Conservation (phyloP, 495 filamentous ascomycete genomes). For the Staphylotrichum tortipilum region DNA sequence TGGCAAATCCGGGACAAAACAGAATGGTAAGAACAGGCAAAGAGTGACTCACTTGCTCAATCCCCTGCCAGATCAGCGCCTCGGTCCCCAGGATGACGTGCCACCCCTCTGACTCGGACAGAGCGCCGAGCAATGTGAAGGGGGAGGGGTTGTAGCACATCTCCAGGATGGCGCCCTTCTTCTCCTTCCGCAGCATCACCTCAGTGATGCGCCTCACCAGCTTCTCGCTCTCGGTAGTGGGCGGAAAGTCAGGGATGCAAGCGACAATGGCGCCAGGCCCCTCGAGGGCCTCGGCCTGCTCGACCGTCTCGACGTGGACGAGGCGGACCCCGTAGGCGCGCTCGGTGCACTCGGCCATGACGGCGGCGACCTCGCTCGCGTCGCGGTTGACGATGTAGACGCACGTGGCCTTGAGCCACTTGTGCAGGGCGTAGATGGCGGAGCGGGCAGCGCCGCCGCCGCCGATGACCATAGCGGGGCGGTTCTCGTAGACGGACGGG, state of each 20-base stretch:
- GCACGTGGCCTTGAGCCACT: slow-evolving; percentile 52
- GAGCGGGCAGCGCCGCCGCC: slow-evolving; percentile 63
- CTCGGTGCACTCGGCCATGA: slow-evolving; percentile 47
- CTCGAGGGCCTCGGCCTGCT: slow-evolving; percentile 48
- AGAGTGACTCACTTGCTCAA: slow-evolving; percentile 48
- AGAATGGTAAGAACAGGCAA: neutral
- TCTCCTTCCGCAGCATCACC: slow-evolving; percentile 41
- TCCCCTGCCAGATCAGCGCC: slow-evolving; percentile 66
- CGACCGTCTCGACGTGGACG: slow-evolving; percentile 45
- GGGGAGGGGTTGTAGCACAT: slow-evolving; percentile 73
- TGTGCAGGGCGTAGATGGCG: slow-evolving; percentile 59
- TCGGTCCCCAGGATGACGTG: slow-evolving; percentile 61
- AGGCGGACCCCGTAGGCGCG: slow-evolving; percentile 45
- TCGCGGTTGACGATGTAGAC: slow-evolving; percentile 69
- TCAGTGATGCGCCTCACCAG: slow-evolving; percentile 47
- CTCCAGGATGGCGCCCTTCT: slow-evolving; percentile 61
- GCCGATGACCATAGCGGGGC: slow-evolving; percentile 53
- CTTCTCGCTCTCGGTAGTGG: slow-evolving; percentile 51
- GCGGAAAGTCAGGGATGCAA: slow-evolving; percentile 62
- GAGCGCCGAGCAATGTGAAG: slow-evolving; percentile 52
- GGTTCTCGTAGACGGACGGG: slow-evolving; percentile 37
- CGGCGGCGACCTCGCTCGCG: slow-evolving; percentile 50
- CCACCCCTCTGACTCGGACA: slow-evolving; percentile 53
- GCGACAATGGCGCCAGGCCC: slow-evolving; percentile 54
- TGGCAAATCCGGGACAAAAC: neutral